Evolutionary conservation across 345 rosid genomes (phyloP).

Genomic region (Bruguiera sexangula): DNA sequence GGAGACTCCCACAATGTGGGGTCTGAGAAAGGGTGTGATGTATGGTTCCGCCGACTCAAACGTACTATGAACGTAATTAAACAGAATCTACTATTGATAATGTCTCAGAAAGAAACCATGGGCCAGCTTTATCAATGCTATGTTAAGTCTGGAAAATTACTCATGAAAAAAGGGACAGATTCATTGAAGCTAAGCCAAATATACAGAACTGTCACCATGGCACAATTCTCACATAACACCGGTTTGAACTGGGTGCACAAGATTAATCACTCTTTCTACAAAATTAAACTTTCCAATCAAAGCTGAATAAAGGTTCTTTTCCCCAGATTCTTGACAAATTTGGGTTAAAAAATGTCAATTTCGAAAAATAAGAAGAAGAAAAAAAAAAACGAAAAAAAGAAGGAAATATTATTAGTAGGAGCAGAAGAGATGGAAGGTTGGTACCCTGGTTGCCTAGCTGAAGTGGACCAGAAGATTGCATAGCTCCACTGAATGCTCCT

Average conservation of each 20-base stretch:
- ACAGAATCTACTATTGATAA: not conserved
- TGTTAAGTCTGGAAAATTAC: too few relatives aligned
- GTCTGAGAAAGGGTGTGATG: too few relatives aligned
- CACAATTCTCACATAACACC: not conserved
- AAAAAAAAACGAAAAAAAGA: not conserved
- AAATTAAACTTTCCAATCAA: not conserved
- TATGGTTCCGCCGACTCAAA: too few relatives aligned
- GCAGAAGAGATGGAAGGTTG: not conserved
- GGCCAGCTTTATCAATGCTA: not conserved
- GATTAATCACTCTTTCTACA: not conserved
- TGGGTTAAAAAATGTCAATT: not conserved
- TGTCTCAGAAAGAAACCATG: not conserved
- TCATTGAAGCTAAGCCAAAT: not conserved
- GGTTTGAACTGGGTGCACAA: not conserved
- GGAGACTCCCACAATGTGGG: too few relatives aligned
- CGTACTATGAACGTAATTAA: too few relatives aligned
- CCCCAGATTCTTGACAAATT: not conserved
- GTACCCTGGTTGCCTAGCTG: constrained; percentile 79
- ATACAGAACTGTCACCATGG: not conserved
- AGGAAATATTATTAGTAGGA: constrained; percentile 4
- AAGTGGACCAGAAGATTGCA: constrained; percentile 88
- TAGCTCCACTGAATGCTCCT: constrained; percentile 88
- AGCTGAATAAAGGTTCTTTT: not conserved
- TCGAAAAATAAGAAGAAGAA: not conserved
- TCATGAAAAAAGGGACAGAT: not conserved